phyloP scores from a whole-genome alignment of 2,329 filamentous ascomycete genomes.

The Pseudogymnoascus pannorum region DNA sequence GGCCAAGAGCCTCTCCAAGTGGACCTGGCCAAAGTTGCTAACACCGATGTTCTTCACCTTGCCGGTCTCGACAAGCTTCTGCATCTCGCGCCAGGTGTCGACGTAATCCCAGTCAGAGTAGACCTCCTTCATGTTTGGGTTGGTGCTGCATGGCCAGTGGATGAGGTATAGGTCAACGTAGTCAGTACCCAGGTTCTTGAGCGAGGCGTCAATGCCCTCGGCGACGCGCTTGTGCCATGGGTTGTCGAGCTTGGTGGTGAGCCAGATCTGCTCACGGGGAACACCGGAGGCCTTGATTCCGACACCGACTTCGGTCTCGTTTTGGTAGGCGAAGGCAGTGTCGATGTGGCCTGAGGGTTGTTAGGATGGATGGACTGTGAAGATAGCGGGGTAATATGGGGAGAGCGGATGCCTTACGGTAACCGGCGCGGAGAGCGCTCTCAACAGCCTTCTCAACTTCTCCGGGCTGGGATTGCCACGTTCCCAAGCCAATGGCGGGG shows the following conservation, averaged over 20 bases:
- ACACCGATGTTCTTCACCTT: slow-evolving; percentile 78
- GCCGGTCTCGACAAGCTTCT: slow-evolving; percentile 59
- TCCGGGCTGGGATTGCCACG: slow-evolving; percentile 65
- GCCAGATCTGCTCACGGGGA: slow-evolving; percentile 58
- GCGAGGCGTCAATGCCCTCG: slow-evolving; percentile 52
- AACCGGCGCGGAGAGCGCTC: slow-evolving; percentile 58
- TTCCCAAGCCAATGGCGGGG: slow-evolving; percentile 67
- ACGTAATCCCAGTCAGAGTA: slow-evolving; percentile 73
- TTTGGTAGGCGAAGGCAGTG: slow-evolving; percentile 67
- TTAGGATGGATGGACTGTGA: background rate
- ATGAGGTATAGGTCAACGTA: slow-evolving; percentile 67
- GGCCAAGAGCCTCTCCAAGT: slow-evolving; percentile 69
- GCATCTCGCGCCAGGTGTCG: slow-evolving; percentile 69
- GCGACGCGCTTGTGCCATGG: slow-evolving; percentile 64
- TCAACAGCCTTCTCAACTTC: slow-evolving; percentile 66
- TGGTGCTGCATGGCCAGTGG: slow-evolving; percentile 63
- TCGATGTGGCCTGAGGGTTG: slow-evolving; percentile 53
- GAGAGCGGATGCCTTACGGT: slow-evolving; percentile 66
- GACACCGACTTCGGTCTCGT: slow-evolving; percentile 61
- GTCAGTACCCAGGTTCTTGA: slow-evolving; percentile 53
- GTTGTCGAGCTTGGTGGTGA: slow-evolving; percentile 80
- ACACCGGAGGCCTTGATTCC: slow-evolving; percentile 59
- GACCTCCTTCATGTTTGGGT: slow-evolving; percentile 56
- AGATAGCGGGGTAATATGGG: slow-evolving; percentile 10
- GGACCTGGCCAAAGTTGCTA: slow-evolving; percentile 76